Evolutionary conservation across 805 yeast species (phyloP).

Genomic region (Naumovozyma castellii): DNA sequence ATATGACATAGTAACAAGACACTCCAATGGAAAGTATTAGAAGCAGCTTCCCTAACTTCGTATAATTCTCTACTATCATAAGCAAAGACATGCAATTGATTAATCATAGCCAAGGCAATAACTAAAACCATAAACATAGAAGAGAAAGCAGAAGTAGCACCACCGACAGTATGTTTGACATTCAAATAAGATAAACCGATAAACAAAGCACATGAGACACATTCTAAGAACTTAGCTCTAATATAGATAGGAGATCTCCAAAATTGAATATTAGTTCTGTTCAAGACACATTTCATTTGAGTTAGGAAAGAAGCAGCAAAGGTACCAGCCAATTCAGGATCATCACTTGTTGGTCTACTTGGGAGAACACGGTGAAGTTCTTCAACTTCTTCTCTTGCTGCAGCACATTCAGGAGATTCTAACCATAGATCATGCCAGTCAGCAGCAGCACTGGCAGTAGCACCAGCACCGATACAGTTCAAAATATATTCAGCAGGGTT

Average conservation of each 20-base stretch:
- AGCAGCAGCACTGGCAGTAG: constrained; percentile 48
- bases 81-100: constrained; percentile 56
- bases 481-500: constrained; percentile 74
- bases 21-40: constrained; percentile 61
- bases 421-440: constrained; percentile 63
- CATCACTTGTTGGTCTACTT: constrained; percentile 25
- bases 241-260: constrained; percentile 57
- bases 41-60: constrained; percentile 66
- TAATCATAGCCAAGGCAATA: constrained; percentile 43
- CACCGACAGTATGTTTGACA: constrained; percentile 52
- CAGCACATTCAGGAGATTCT: constrained; percentile 40
- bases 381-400: constrained; percentile 44
- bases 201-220: constrained; percentile 45
- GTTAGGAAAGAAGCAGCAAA: constrained; percentile 38
- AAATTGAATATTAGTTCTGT: constrained; percentile 49
- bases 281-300: constrained; percentile 38
- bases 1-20: constrained; percentile 41
- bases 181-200: constrained; percentile 59
- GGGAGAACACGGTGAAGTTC: constrained; percentile 41
- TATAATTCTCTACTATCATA: constrained; percentile 51
- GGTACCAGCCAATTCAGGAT: constrained; percentile 31
- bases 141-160: constrained; percentile 57
- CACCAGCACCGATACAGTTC: constrained; percentile 73
- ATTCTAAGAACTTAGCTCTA: constrained; percentile 47
- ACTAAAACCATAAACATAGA: constrained; percentile 48